phyloP scores from a whole-genome alignment of 768 basidiomycete genomes.

The Suillus brevipes region DNA sequence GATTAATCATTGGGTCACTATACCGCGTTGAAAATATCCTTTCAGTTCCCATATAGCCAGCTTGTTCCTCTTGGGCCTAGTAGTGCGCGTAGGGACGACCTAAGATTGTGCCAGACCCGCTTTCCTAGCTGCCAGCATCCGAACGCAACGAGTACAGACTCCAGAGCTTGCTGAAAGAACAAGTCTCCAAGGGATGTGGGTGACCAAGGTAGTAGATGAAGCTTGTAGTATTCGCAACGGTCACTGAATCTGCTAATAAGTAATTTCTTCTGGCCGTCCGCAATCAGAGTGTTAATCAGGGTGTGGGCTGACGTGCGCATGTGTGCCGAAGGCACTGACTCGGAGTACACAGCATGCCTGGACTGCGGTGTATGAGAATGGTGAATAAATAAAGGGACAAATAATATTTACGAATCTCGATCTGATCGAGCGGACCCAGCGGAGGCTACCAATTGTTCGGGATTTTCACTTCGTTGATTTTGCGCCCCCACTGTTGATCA shows the following conservation, averaged over 20 bases:
- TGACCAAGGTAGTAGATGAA: not conserved
- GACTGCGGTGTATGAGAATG: too few relatives aligned
- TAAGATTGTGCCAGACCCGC: constrained; percentile 33
- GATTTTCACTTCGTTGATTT: too few relatives aligned
- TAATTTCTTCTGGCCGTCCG: not conserved
- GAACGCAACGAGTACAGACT: constrained; percentile 28
- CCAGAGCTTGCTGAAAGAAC: constrained; percentile 4
- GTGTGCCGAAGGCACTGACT: not conserved
- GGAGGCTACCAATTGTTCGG: too few relatives aligned
- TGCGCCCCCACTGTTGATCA: too few relatives aligned
- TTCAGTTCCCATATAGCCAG: constrained; percentile 50
- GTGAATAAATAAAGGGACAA: too few relatives aligned
- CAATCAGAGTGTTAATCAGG: not conserved
- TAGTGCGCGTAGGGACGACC: constrained; percentile 47
- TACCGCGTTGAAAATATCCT: constrained; percentile 45
- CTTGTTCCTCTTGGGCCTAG: constrained; percentile 50
- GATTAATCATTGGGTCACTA: constrained; percentile 9
- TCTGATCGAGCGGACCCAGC: too few relatives aligned
- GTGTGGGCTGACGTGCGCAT: not conserved
- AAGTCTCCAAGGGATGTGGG: constrained; percentile 3
- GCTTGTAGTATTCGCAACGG: not conserved
- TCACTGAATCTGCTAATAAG: not conserved
- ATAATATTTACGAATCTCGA: too few relatives aligned
- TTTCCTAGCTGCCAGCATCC: constrained; percentile 32
- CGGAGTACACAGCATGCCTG: not conserved